Base-by-base conservation (phyloP, 306 rosid species). In the Sicyos edulis region DNA sequence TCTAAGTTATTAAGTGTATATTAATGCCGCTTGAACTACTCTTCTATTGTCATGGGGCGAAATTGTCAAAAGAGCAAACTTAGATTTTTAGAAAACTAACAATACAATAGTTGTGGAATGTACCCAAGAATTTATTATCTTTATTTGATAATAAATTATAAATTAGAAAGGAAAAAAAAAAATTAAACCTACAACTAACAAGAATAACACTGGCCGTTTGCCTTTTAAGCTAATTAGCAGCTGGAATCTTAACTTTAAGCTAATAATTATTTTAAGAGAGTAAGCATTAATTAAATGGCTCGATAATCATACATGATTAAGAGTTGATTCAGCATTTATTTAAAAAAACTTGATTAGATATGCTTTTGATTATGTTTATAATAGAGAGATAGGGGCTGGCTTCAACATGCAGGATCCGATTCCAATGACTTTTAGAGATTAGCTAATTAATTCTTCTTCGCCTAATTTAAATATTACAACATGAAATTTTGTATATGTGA, bases 331-430 rank as follows among this genome's bases (percentile, higher is more conserved):
- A 66, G 11, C 34, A 66, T 42, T 66, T 19, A 20, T 66, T 19
- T 20, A 58, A 5, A 44, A 57, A 64, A 26, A 3, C 49, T 64
- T 64, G 71, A 64, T 64, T 62, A 63, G 70, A 63, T 63, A 37
- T n/a, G 51, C 4, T 40, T 0, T 63, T 63, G 70, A 63, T 63
- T 34, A 62, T 62, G 68, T 34, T 16, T 62, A 62, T 34, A 62
- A 34, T 62, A 20, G 16, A 57, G 20, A 60, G 68, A 62, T 44
- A 62, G 49, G 50, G 68, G 68, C 68, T 62, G 53, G 71, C 71
- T 42, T 64, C 71, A 64, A 64, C 71, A 64, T 42, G 71, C 53
- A 64, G 32, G 71, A 64, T 37, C 44, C 32, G 71, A 64, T 37
- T 64, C 71, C 71, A 64, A 42, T 62, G 19, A 62, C 68, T 34